Evolutionary conservation across 1,284 basidiomycete genomes (phyloP).

Genomic region (Ustilago loliicola): DNA sequence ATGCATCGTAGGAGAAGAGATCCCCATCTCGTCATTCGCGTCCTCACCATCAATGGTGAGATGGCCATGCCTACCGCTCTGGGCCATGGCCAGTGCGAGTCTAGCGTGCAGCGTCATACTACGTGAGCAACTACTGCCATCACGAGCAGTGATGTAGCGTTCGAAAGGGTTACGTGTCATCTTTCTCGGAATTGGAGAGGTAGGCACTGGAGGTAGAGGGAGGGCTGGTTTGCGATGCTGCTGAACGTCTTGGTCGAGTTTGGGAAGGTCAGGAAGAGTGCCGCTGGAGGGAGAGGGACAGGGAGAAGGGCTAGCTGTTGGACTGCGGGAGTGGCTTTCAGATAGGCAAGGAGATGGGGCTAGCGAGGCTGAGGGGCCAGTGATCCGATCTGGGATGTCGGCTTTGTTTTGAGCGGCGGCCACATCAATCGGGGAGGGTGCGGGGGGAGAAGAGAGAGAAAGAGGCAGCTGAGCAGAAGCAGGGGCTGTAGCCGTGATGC

Average conservation of each 20-base stretch:
- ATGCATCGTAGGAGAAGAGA: background rate
- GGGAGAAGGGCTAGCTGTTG: slow-evolving; percentile 39
- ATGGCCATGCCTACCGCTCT: background rate
- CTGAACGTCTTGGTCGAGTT: background rate
- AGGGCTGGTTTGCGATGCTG: slow-evolving; percentile 20
- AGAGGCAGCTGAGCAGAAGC: slow-evolving; percentile 20
- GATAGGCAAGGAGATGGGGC: slow-evolving; percentile 36
- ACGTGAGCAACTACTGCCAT: background rate
- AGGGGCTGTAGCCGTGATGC: slow-evolving; percentile 17
- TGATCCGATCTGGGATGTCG: background rate
- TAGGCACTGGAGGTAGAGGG: slow-evolving; percentile 32
- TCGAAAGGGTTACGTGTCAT: slow-evolving; percentile 55
- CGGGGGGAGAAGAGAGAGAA: slow-evolving; percentile 16
- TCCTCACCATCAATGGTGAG: background rate
- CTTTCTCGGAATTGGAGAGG: slow-evolving; percentile 49
- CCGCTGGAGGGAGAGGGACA: slow-evolving; percentile 30
- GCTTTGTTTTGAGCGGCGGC: background rate
- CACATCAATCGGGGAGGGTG: background rate
- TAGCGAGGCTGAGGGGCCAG: slow-evolving; percentile 10
- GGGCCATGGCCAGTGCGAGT: slow-evolving; percentile 17
- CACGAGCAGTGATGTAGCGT: slow-evolving; percentile 24
- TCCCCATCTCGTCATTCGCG: slow-evolving; percentile 15
- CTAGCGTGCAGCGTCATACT: slow-evolving; percentile 21
- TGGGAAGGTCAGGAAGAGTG: slow-evolving; percentile 1
- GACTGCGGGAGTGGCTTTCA: slow-evolving; percentile 38